Evolutionary conservation across 1,139 yeast species (phyloP).

Genomic region (Candida pseudoviswanathii): DNA sequence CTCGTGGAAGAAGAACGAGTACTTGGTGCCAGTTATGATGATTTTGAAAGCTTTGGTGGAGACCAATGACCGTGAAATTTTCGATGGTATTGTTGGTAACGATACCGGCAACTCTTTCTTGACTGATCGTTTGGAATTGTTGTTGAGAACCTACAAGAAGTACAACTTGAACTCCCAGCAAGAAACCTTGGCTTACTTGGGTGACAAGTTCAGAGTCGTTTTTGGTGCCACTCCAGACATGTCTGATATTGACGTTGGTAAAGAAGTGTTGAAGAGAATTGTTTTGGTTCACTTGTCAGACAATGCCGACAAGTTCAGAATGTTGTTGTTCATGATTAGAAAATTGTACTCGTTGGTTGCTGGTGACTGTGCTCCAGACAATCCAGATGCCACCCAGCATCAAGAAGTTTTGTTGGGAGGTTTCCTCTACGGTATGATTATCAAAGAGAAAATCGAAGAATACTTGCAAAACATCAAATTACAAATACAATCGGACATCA

Average conservation of each 20-base stretch:
- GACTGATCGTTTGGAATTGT: slow-evolving; percentile 95
- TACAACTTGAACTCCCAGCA: slow-evolving; percentile 78
- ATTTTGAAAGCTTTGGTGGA: slow-evolving; percentile 86
- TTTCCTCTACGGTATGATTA: slow-evolving; percentile 92
- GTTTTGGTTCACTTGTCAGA: slow-evolving; percentile 85
- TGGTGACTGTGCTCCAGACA: slow-evolving; percentile 95
- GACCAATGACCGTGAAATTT: slow-evolving; percentile 91
- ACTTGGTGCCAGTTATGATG: slow-evolving; percentile 91
- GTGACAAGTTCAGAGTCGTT: slow-evolving; percentile 93
- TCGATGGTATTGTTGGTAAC: slow-evolving; percentile 92
- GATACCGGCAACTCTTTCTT: slow-evolving; percentile 87
- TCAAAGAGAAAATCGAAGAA: slow-evolving; percentile 95
- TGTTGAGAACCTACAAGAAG: slow-evolving; percentile 82
- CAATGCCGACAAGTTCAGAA: slow-evolving; percentile 76
- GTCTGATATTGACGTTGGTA: slow-evolving; percentile 89
- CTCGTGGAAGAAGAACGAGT: slow-evolving; percentile 96
- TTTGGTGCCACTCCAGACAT: slow-evolving; percentile 88
- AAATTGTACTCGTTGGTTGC: slow-evolving; percentile 93
- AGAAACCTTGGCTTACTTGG: slow-evolving; percentile 89
- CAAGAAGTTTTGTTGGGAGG: slow-evolving; percentile 97
- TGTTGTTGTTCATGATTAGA: slow-evolving; percentile 92
- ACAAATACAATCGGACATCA: slow-evolving; percentile 79
- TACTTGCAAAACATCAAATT: slow-evolving; percentile 71
- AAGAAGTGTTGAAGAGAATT: slow-evolving; percentile 76
- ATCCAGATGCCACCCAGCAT: slow-evolving; percentile 99